phyloP scores from a whole-genome alignment of 2,329 filamentous ascomycete species.

The Verticillium nubilum region DNA sequence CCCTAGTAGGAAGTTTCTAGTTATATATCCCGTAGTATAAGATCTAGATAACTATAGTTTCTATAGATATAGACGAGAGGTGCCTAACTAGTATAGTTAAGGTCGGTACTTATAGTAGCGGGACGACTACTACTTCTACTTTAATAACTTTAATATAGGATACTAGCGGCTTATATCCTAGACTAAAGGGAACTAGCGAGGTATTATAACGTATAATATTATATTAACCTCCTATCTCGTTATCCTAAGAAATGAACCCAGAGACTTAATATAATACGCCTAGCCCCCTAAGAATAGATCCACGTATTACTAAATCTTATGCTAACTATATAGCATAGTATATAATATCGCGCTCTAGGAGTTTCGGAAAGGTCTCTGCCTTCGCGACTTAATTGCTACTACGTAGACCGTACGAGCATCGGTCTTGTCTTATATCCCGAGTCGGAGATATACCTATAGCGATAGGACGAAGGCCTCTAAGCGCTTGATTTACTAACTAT shows the following conservation, averaged over 20 bases:
- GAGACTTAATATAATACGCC: neutral
- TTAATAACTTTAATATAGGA: neutral
- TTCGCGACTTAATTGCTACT: neutral
- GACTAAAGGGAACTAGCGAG: neutral
- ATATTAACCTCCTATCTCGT: neutral
- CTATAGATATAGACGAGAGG: accelerated
- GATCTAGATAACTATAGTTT: neutral
- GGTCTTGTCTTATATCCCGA: neutral
- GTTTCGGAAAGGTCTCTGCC: neutral
- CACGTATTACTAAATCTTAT: no score
- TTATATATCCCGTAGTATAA: neutral
- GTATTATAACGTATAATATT: neutral
- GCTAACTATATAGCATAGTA: neutral
- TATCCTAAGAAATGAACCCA: neutral
- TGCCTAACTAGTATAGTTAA: neutral
- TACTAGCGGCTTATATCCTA: neutral
- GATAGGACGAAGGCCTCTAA: neutral
- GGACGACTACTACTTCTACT: neutral
- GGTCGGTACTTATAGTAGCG: neutral
- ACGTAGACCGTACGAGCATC: neutral
- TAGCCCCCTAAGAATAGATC: no score
- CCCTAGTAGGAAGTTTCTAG: neutral
- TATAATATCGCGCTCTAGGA: neutral
- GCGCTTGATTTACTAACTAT: neutral
- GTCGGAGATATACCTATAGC: neutral